Evolutionary conservation across 768 basidiomycete genomes (phyloP), one percentile per base, ranked within the genome.

Genomic region (Xerocomellus dryophilus): DNA sequence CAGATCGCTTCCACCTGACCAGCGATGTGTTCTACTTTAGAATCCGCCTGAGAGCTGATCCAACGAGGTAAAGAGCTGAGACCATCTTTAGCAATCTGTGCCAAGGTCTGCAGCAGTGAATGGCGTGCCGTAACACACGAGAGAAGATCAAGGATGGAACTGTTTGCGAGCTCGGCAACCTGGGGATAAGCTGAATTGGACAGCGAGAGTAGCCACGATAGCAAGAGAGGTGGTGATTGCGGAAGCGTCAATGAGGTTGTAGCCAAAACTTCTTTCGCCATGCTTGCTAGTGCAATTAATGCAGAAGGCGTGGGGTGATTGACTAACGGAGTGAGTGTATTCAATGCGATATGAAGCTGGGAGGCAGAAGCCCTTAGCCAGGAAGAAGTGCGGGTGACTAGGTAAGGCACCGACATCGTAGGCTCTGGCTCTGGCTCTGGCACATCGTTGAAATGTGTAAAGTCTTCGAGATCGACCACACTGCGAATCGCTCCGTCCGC

Each of bases 281-380:
- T 80, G 1, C 70, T 63, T 25, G 74, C 72, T 9, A 96, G 72
- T 0, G 82, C 82, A 20, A 70, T 58, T 14, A 88, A 79, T 7
- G 88, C 91, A 4, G 74, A 68, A 3, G 87, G 77, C 1, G 81
- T 89, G 12, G 86, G 83, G 64, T 96, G 93, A 3, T 81, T 78
- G 12, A 88, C 70, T 12, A 93, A 76, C 1, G 86, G 78, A 1
- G 86, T 80, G 18, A 98, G 73, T 0, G 86, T 75, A 59, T 91
- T 89, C 47, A 98, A 66, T 8, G 93, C 91, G 21, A 92, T 86
- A 43, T 88, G 82, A 11, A 98, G 73, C 63, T 97, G 93, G 6
- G 90, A 80, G 2, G 89, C 76, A 1, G 92, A 93, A 34, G 82
- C 93, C 20, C 78, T 79, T 41, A 97, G 78, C 90, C 95, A 98